Evolutionary conservation across 2,329 filamentous ascomycete genomes (phyloP), one percentile per base, ranked within the genome.

Genomic region (Hypoxylon sp.): DNA sequence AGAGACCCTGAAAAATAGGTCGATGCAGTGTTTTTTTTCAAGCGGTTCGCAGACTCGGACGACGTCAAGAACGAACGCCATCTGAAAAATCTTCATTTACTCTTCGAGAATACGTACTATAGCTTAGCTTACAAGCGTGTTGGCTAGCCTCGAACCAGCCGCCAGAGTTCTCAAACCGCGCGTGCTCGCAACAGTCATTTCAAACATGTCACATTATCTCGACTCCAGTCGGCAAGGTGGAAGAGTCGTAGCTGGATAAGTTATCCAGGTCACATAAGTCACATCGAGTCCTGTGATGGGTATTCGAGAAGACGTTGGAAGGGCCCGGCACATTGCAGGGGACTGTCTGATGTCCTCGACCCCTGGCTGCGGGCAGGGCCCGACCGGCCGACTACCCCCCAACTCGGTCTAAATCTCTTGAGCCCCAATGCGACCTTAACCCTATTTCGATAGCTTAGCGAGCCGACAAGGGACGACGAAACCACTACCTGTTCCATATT

Each of bases 401-500:
- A 55, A 62, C 62, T 64, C 47, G 65, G 62, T 48, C 66, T 62
- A 63, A 58, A 21, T 47, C 26, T 50, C 59, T 67, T 63, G 60
- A 66, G 54, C 58, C 54, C 55, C 62, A 68, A 66, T 58, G 64
- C 67, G 65, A 50, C 55, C 54, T 52, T 60, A 68, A 65, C 59
- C 66, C 68, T 69, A 69, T 70, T 65, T 49, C 52, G 57, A 55
- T 58, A 64, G 48, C 46, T 63, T 65, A 60, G 63, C 58, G 62
- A 62, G 38, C 48, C 76, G 72, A 72, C 77, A 77, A 80, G 62
- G 61, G 47, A 64, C 76, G 73, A 70, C 77, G 78, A 81, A 81
- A 81, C 78, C 69, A 63, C 63, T 68, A 70, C 69, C 53, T 77
- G 78, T 81, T 76, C 73, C 78, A 81, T 73, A 67, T 74, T 66